phyloP scores from a whole-genome alignment of 306 rosid species.

The Trifolium repens region DNA sequence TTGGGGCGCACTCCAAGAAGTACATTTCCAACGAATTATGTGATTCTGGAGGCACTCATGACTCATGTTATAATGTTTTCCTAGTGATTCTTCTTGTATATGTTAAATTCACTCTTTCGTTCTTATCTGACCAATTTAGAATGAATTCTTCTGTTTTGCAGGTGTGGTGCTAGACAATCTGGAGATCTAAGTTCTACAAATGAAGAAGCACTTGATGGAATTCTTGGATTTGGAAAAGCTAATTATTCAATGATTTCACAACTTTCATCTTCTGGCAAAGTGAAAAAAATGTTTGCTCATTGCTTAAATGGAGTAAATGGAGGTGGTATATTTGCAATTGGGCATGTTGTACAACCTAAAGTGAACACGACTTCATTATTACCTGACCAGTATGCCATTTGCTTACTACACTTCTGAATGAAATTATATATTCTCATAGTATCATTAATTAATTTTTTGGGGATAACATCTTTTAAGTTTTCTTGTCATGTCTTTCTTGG shows the following conservation, averaged over 20 bases:
- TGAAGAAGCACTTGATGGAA: conserved; percentile 96
- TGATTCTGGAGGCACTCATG: conserved; percentile 30
- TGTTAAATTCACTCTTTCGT: conserved; percentile 24
- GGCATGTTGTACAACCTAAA: conserved; percentile 93
- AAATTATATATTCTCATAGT: conserved; percentile 17
- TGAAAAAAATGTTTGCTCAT: conserved; percentile 98
- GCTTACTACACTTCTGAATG: conserved; percentile 10
- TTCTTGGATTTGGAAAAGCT: conserved; percentile 97
- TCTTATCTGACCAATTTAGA: conserved; percentile 33
- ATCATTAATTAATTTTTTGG: conserved; percentile 14
- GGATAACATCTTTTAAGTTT: conserved; percentile 32
- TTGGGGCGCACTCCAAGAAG: conserved; percentile 16
- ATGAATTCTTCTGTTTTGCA: conserved; percentile 46
- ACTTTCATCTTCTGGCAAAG: conserved; percentile 87
- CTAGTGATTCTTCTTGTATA: conserved; percentile 15
- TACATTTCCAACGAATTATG: conserved; percentile 15
- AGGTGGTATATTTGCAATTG: conserved; percentile 98
- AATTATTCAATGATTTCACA: conserved; percentile 94
- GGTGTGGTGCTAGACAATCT: conserved; percentile 97
- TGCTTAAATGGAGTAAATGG: conserved; percentile 95
- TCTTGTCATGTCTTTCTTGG: conserved; percentile 9
- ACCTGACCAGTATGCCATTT: conserved; percentile 83
- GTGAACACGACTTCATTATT: conserved; percentile 91
- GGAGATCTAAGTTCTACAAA: conserved; percentile 73
- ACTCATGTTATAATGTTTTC: conserved; percentile 21